phyloP scores from a whole-genome alignment of 2,329 filamentous ascomycete genomes.

The Penicillium crustosum region DNA sequence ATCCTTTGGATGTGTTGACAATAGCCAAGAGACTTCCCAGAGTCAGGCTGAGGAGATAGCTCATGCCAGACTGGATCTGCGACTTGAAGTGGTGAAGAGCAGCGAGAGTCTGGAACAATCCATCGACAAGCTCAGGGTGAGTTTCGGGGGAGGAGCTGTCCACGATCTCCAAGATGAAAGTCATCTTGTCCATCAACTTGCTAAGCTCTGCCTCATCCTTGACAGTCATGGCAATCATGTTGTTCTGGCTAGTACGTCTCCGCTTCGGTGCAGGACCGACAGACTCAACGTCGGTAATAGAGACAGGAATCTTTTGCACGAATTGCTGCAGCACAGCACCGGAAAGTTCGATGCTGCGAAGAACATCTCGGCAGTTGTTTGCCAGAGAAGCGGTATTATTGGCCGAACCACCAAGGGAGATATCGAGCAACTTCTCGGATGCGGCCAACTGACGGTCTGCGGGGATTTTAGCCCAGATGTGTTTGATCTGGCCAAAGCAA shows the following conservation, averaged over 20 bases:
- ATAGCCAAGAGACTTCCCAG: constrained; percentile 80
- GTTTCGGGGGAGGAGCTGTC: constrained; percentile 74
- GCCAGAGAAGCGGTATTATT: constrained; percentile 29
- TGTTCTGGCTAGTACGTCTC: constrained; percentile 72
- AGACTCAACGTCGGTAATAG: constrained; percentile 66
- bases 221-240: constrained; percentile 61
- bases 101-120: constrained; percentile 79
- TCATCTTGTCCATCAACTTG: constrained; percentile 70
- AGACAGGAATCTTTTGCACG: constrained; percentile 70
- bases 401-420: constrained; percentile 35
- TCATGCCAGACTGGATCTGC: constrained; percentile 79
- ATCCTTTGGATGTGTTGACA: constrained; percentile 68
- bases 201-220: constrained; percentile 66
- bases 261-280: constrained; percentile 74
- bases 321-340: constrained; percentile 71
- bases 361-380: constrained; percentile 58
- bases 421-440: constrained; percentile 44
- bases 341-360: constrained; percentile 71
- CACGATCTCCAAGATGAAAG: constrained; percentile 83
- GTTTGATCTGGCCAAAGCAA: constrained; percentile 67
- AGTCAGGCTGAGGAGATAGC: constrained; percentile 84
- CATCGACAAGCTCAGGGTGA: constrained; percentile 72
- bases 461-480: constrained; percentile 63
- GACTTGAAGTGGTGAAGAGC: constrained; percentile 83
- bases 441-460: constrained; percentile 39